Base-by-base conservation (phyloP, 2,329 filamentous ascomycete species). In the Grosmannia serpens region DNA sequence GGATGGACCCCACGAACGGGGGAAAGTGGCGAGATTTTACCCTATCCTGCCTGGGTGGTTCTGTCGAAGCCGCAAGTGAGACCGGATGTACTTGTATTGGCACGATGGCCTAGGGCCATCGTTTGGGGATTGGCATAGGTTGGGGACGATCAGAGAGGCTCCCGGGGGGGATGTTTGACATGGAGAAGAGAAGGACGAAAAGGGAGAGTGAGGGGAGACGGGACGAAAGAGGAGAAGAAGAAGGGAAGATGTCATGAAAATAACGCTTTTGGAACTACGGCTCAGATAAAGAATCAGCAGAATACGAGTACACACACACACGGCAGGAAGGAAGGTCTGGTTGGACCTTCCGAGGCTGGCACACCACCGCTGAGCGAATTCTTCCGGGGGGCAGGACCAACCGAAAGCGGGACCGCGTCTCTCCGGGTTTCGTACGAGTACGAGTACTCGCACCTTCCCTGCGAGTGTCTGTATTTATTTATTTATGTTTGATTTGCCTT, bases 31-130 rank as follows among this genome's bases (percentile, higher is more conserved):
- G 33, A 57, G 47, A 44, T 27, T 38, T 22, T 7, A 38, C 51
- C 26, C 10, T 47, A n/a, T 29, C 7, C 41, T 17, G 33, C 6
- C 33, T 26, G 53, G 24, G 13, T n/a, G 10, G 27, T 27, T 5
- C 3, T 13, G 22, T 11, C 15, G 15, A 24, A 31, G 35, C 33
- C 22, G 24, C 20, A 46, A 41, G 29, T 49, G 54, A 49, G 49
- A 55, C 53, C 31, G 53, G 35, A 49, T 17, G n/a, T 26, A 11
- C 35, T 26, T 26, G 35, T 24, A 27, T 27, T 27, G 47, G 9
- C 20, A 44, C 22, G 55, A 52, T 52, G 47, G 55, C 47, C 49
- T 51, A 57, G 24, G 55, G 55, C 55, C 47, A 52, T 44, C 31
- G 55, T 44, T 4, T 57, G 47, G 47, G 6, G 24, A 13, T 8